Evolutionary conservation across 345 rosid species (phyloP), one percentile per base, ranked within the genome.

Genomic region (Salix suchowensis): DNA sequence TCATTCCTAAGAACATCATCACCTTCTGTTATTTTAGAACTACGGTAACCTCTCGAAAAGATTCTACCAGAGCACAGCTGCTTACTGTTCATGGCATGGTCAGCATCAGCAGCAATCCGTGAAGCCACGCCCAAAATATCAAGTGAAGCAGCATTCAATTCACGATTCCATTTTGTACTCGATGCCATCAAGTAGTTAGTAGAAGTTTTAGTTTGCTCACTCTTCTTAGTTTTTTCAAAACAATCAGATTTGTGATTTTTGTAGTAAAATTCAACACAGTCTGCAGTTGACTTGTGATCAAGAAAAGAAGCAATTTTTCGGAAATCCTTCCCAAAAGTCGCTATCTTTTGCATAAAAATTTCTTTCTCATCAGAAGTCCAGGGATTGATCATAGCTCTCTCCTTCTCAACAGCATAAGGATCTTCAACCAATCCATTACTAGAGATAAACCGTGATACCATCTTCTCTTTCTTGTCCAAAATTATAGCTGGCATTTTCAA

Each of bases 221-320:
- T 88, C 89, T 89, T 95, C 91, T 90, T 93, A 50, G 89, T 88
- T 81, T 86, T 92, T 88, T 88, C 88, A 85, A 96, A 94, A 83
- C 85, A 80, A 83, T 91, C 99, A 76, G 98, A 91, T 78, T 96
- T 96, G 87, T 92, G 99, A 79, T 96, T 96, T 80, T 94, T 96
- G 88, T 94, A 96, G 84, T 96, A 96, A 82, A 94, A 96, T 79
- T 94, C 92, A 46, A 96, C 90, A 80, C 99, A 96, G 81, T 92
- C 98, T 24, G 99, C 98, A 81, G 94, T 93, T 62, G 91, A 92
- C 87, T 94, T 96, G 78, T 92, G 91, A 70, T 90, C 89, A 70
- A 96, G 92, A 84, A 81, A 93, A 32, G 97, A 85, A 81, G 98
- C 93, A 79, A 96, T 91, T 85, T 86, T 92, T 68, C 82, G 79